phyloP scores from a whole-genome alignment of 495 filamentous ascomycete species.

The Halenospora varia region DNA sequence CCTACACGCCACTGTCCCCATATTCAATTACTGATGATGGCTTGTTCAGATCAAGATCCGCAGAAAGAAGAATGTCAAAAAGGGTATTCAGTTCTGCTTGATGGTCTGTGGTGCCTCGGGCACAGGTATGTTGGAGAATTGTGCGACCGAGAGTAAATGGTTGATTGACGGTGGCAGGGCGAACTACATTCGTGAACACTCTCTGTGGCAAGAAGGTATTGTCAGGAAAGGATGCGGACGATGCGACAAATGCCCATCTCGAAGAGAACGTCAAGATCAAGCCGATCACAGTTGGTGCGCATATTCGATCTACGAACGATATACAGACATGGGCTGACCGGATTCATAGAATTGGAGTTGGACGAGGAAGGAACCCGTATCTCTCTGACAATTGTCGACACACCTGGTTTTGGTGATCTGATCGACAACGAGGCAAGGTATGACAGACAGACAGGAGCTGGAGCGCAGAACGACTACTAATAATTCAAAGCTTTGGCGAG shows the following conservation, averaged over 20 bases:
- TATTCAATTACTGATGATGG: conserved; percentile 20
- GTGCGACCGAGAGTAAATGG: not conserved
- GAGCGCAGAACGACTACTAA: conserved; percentile 1
- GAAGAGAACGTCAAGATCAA: conserved; percentile 98
- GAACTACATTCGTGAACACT: conserved; percentile 98
- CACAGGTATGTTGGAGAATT: conserved; percentile 64
- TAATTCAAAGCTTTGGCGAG: conserved; percentile 71
- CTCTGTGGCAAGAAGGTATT: conserved; percentile 95
- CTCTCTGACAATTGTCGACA: conserved; percentile 96
- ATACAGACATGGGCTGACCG: conserved; percentile 11
- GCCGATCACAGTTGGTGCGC: conserved; percentile 92
- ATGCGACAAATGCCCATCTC: conserved; percentile 79
- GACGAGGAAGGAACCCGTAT: conserved; percentile 98
- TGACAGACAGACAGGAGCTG: conserved; percentile 21
- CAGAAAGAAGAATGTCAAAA: conserved; percentile 99
- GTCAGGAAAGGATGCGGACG: conserved; percentile 82
- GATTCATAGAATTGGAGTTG: conserved; percentile 77
- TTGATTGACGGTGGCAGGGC: conserved; percentile 49
- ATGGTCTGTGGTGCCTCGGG: conserved; percentile 99
- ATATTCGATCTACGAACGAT: conserved; percentile 1
- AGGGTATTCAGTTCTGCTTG: conserved; percentile 99
- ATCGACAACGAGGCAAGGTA: conserved; percentile 99
- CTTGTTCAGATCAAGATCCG: conserved; percentile 80
- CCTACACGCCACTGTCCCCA: conserved; percentile 10
- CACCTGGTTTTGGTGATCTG: conserved; percentile 96